Base-by-base conservation (phyloP, 306 rosid genomes). In the Phaseolus lunatus region DNA sequence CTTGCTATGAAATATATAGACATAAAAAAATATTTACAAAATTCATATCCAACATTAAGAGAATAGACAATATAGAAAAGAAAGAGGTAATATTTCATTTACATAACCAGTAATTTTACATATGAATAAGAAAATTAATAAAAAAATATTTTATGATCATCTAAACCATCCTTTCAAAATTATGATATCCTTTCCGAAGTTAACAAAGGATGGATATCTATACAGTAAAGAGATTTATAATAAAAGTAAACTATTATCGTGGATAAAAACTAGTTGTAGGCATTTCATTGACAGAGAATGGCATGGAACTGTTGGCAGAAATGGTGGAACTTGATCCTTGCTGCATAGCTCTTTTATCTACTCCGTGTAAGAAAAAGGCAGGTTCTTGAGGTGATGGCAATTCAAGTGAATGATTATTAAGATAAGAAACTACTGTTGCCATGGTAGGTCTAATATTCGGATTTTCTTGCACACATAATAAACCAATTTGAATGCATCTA, bases 401-500 rank as follows among this genome's bases (percentile, higher is more conserved):
- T 56, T 67, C 72, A 14, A 19, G 24, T 3, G 68, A 47, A 7
- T 71, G 37, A 12, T 69, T 84, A 3, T 20, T 83, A 59, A 87
- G 66, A 57, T 77, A 80, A 26, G 84, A 18, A 70, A 81, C 76
- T 15, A 86, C 39, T 2, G 35, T 4, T 8, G 80, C 41, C 80
- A 88, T 86, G 2, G 84, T 67, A 9, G 92, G 92, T 47, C 88
- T 82, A 3, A 67, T 80, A 18, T 31, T 24, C 29, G 77, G 88
- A 45, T 79, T 80, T 24, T 83, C 76, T 37, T 86, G 88, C 10
- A 84, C 87, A n/a, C 89, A 82, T 11, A 84, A 69, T 73, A 88
- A 85, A 23, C 87, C 88, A 14, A 88, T 74, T 0, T 86, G 77
- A 22, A 86, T 78, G 45, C 88, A 82, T n/a, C 18, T 61, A 7